Conservation (phyloP, 768 basidiomycete species). For the Amanita rimosa region DNA sequence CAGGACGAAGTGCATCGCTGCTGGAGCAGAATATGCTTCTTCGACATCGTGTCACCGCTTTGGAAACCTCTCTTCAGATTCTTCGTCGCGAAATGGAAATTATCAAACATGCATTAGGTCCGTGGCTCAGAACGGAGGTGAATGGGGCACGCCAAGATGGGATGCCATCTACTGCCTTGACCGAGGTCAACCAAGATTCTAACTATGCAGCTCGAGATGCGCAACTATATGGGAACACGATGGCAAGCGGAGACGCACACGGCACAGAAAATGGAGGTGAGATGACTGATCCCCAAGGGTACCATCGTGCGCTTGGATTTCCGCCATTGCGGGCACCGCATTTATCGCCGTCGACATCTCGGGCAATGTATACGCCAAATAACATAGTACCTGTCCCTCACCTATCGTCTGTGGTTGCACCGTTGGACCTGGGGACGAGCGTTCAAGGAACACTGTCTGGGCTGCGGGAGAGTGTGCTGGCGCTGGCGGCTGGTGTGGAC, state of each 20-base stretch:
- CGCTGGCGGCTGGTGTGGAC: constrained; percentile 49
- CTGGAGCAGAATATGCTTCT: constrained; percentile 57
- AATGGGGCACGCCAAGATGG: not conserved
- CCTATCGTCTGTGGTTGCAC: constrained; percentile 30
- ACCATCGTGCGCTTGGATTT: not conserved
- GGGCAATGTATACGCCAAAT: not conserved
- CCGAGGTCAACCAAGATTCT: not conserved
- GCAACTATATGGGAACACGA: not conserved
- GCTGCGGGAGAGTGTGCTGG: constrained; percentile 47
- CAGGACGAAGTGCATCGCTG: constrained; percentile 27
- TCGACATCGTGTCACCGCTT: constrained; percentile 40
- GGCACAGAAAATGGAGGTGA: not conserved
- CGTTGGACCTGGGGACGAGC: constrained; percentile 49
- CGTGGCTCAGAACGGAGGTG: constrained; percentile 18
- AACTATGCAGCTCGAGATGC: not conserved
- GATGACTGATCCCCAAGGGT: not conserved
- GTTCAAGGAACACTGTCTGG: constrained; percentile 51
- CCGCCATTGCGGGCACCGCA: constrained; percentile 4
- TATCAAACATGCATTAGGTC: constrained; percentile 50
- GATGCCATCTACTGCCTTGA: not conserved
- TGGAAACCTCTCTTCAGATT: constrained; percentile 43
- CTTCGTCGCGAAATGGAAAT: constrained; percentile 46
- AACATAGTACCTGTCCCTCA: constrained; percentile 19
- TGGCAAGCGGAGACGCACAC: not conserved
- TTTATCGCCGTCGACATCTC: not conserved